Evolutionary conservation across 352 stramenopile species (phyloP).

Genomic region (Thalassiosira allenii): DNA sequence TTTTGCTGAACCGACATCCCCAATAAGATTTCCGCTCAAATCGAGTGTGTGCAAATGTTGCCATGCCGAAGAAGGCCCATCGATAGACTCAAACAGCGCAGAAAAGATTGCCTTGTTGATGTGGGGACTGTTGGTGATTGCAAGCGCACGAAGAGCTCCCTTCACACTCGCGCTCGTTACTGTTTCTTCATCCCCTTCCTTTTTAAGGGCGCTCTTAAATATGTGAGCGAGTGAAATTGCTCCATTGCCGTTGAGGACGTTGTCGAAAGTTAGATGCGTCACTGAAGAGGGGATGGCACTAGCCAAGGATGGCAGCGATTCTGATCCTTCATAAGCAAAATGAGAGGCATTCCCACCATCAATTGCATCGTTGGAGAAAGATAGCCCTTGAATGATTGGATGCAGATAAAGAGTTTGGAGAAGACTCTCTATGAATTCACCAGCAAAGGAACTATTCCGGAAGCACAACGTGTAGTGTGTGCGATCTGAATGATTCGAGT

Average conservation of each 20-base stretch:
- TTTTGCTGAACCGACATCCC: conserved; percentile 63
- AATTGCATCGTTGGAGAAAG: conserved; percentile 56
- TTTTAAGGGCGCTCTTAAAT: conserved; percentile 1
- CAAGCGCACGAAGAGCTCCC: conserved; percentile 15
- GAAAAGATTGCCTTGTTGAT: conserved; percentile 28
- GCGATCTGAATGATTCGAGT: conserved; percentile 25
- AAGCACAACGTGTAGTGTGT: conserved; percentile 75
- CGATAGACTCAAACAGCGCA: conserved; percentile 37
- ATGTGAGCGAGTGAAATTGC: conserved; percentile 21
- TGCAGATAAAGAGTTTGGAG: conserved; percentile 74
- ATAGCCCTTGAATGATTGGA: conserved; percentile 70
- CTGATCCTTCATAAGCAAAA: conserved; percentile 59
- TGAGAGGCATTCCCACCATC: conserved; percentile 18
- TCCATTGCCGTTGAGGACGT: conserved; percentile 61
- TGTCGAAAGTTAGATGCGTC: conserved; percentile 72
- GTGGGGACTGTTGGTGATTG: conserved; percentile 46
- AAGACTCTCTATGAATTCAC: conserved; percentile 82
- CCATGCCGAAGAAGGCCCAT: conserved; percentile 54
- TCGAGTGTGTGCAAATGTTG: conserved; percentile 68
- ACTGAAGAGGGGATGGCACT: conserved; percentile 73
- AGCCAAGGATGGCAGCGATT: conserved; percentile 65
- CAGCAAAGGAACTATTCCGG: conserved; percentile 80
- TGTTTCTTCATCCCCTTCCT: conserved; percentile 17
- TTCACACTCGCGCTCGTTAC: conserved; percentile 11
- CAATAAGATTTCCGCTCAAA: conserved; percentile 79